Conservation (phyloP, 2,329 filamentous ascomycete genomes). For the Lanzia echinophila region DNA sequence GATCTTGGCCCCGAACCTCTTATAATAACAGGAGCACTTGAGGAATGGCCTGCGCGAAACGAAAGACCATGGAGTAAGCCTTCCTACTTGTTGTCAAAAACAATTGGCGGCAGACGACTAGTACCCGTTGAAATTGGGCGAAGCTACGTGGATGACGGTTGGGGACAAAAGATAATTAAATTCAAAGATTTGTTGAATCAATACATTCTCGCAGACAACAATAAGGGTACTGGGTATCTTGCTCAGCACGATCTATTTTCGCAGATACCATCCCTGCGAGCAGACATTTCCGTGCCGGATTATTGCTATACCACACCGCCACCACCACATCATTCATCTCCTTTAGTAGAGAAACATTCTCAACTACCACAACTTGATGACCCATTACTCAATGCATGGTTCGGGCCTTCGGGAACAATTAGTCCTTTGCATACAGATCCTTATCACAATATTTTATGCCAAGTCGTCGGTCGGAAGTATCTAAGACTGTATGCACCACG, state of each 20-base stretch:
- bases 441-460: conserved; percentile 86
- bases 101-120: conserved; percentile 68
- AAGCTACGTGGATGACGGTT: conserved; percentile 79
- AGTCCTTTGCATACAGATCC: conserved; percentile 91
- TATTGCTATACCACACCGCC: conserved; percentile 73
- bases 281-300: conserved; percentile 76
- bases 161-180: conserved; percentile 74
- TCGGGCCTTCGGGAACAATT: conserved; percentile 80
- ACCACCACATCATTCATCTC: conserved; percentile 41
- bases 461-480: conserved; percentile 88
- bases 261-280: conserved; percentile 70
- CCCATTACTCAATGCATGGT: conserved; percentile 83
- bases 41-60: conserved; percentile 71
- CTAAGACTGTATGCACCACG: conserved; percentile 75
- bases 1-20: conserved; percentile 49
- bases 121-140: conserved; percentile 82
- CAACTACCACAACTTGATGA: conserved; percentile 41
- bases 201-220: conserved; percentile 18
- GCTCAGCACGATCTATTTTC: conserved; percentile 84
- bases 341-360: conserved; percentile 36
- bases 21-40: conserved; percentile 59
- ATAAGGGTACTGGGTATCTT: conserved; percentile 63
- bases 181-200: conserved; percentile 63
- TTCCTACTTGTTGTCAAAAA: conserved; percentile 65
- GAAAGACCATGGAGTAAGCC: conserved; percentile 64